phyloP scores from a whole-genome alignment of 78 protist species.

The Fonticula alba region DNA sequence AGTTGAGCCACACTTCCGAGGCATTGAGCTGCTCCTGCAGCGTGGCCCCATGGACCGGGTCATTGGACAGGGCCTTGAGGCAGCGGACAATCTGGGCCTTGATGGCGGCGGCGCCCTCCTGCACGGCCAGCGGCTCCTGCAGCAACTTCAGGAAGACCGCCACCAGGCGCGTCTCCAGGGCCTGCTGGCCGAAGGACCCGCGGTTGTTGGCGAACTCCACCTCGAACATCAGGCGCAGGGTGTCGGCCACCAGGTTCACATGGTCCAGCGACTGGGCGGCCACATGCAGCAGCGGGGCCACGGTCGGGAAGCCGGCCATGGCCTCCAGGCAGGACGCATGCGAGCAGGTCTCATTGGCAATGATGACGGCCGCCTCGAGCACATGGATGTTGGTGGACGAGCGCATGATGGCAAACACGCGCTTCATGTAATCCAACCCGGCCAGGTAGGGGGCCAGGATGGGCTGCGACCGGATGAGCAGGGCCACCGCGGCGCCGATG shows the following conservation, averaged over 20 bases:
- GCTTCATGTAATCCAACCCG: too few species aligned
- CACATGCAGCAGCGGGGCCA: background rate
- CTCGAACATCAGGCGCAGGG: background rate
- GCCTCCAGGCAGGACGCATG: slow-evolving; percentile 29
- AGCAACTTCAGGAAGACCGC: background rate
- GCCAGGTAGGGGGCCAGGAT: too few species aligned
- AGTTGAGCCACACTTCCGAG: slow-evolving; percentile 22
- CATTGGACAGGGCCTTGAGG: background rate
- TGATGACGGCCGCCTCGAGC: too few species aligned
- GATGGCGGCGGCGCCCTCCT: background rate
- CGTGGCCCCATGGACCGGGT: slow-evolving; percentile 15
- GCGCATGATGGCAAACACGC: background rate
- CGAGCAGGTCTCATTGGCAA: too few species aligned
- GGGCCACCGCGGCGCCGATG: background rate
- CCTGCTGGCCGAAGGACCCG: background rate
- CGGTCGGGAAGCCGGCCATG: background rate
- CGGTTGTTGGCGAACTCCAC: background rate
- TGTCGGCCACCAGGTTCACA: background rate
- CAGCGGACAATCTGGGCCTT: slow-evolving; percentile 3
- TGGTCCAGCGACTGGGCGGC: background rate
- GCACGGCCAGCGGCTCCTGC: background rate
- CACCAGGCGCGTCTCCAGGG: background rate
- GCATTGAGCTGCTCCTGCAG: slow-evolving; percentile 18
- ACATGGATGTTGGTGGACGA: too few species aligned
- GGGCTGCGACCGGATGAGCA: background rate